Percentiles rank a stretch among this genome's conserved stretches.
Conservation (phyloP, 2,329 filamentous ascomycete species). For the Epichloe hybrida region DNA sequence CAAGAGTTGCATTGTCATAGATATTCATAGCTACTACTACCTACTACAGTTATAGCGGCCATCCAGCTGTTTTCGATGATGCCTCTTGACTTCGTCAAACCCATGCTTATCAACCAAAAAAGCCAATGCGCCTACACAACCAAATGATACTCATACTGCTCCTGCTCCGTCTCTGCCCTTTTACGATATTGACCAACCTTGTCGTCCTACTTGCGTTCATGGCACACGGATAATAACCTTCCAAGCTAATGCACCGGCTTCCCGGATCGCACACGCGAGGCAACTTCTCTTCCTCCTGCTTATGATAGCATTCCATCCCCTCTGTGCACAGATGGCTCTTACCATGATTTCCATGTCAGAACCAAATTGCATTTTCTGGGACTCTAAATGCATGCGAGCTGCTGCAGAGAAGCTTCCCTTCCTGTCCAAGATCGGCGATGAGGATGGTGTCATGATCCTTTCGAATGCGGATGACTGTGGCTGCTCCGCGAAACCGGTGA, state of each 20-base stretch:
- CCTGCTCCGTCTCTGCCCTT: neutral
- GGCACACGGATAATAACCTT: constrained; percentile 51
- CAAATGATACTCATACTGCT: neutral
- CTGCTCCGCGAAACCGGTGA: constrained; percentile 36
- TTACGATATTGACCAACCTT: neutral
- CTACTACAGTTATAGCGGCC: neutral
- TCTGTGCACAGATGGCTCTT: constrained; percentile 59
- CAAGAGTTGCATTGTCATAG: neutral
- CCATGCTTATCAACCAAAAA: neutral
- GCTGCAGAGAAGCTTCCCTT: constrained; percentile 28
- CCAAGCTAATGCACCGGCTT: constrained; percentile 58
- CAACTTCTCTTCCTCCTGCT: constrained; percentile 56
- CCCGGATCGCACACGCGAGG: constrained; percentile 59
- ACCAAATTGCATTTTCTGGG: constrained; percentile 42
- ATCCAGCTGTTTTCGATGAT: neutral
- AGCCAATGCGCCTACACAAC: neutral
- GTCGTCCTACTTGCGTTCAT: constrained; percentile 12
- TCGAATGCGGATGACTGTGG: constrained; percentile 35
- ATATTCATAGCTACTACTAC: neutral
- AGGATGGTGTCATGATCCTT: constrained; percentile 17
- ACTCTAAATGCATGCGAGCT: constrained; percentile 42
- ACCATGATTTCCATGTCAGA: constrained; percentile 58
- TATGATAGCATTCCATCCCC: constrained; percentile 60
- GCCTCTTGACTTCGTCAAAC: neutral
- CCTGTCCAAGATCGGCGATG: constrained; percentile 18